A percentile compares a stretch with the other conserved stretches of the same genome.
phyloP scores from a whole-genome alignment of 768 basidiomycete species.

The Steccherinum ochraceum region DNA sequence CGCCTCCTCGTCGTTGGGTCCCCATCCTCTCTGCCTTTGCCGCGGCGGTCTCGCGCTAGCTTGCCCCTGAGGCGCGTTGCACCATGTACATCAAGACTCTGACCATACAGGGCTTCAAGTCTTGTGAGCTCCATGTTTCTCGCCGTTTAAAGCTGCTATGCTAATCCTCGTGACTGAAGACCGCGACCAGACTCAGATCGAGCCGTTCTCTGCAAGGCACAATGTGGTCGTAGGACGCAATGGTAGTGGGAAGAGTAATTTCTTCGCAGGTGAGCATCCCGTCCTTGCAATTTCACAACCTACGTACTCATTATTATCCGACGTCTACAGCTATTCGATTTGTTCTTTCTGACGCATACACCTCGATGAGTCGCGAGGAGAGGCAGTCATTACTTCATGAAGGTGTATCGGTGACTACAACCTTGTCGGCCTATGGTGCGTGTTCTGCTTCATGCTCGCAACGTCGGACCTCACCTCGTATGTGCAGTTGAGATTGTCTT shows the following conservation, averaged over 20 bases:
- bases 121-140: slow-evolving; percentile 49
- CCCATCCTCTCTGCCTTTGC: too few relatives aligned
- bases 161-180: slow-evolving; percentile 33
- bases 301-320: background rate
- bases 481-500: slow-evolving; percentile 83
- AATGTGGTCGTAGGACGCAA: slow-evolving; percentile 98
- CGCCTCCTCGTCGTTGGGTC: too few relatives aligned
- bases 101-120: slow-evolving; percentile 95
- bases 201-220: slow-evolving; percentile 89
- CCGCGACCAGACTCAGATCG: slow-evolving; percentile 85
- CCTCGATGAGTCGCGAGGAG: slow-evolving; percentile 91
- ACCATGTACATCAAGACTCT: slow-evolving; percentile 82
- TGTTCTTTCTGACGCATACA: slow-evolving; percentile 95
- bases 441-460: slow-evolving; percentile 5
- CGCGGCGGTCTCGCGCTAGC: too few relatives aligned
- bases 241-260: slow-evolving; percentile 98
- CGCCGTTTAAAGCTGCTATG: background rate
- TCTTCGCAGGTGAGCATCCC: slow-evolving; percentile 75
- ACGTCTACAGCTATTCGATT: slow-evolving; percentile 78
- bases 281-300: background rate
- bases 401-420: slow-evolving; percentile 81
- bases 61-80: background rate
- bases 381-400: slow-evolving; percentile 91
- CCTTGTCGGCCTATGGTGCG: slow-evolving; percentile 85
- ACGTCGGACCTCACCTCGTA: slow-evolving; percentile 4